A percentile compares a stretch with the other conserved stretches of the same genome.
Conservation (phyloP, 805 yeast genomes). For the Ogataea ramenticola region DNA sequence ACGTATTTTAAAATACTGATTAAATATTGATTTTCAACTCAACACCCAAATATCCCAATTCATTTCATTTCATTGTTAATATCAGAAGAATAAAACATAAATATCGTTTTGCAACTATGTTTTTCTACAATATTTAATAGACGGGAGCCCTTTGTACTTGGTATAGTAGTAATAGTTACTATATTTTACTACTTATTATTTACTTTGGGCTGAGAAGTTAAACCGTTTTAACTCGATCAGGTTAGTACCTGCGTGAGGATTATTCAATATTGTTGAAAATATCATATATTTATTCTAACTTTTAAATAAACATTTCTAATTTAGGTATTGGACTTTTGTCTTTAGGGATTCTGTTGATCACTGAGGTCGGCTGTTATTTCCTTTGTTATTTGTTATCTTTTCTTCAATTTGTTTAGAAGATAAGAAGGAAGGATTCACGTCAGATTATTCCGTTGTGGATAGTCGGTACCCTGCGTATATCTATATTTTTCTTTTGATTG, state of each 20-base stretch:
- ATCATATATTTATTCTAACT: slow-evolving; percentile 1
- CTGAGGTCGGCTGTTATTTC: no score
- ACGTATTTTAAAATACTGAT: background rate
- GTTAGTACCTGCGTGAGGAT: slow-evolving; percentile 80
- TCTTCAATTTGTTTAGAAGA: no score
- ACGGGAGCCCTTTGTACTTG: slow-evolving; percentile 47
- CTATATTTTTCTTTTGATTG: no score
- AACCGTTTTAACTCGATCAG: slow-evolving; percentile 78
- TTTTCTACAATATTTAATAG: slow-evolving; percentile 23
- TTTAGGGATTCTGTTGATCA: no score
- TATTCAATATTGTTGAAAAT: slow-evolving; percentile 31
- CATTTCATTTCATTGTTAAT: no score
- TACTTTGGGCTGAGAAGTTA: slow-evolving; percentile 52
- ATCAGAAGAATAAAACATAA: background rate
- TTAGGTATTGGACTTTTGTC: no score
- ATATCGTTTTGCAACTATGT: background rate
- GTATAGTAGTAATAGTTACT: no score
- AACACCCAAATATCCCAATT: background rate
- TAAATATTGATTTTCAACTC: slow-evolving; percentile 1
- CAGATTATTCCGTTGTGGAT: no score
- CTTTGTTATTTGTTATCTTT: no score
- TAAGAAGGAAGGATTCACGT: no score
- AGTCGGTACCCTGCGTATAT: no score
- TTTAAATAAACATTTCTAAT: background rate
- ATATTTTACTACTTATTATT: background rate